Evolutionary conservation across 176 grass and related monocot species (phyloP).

Genomic region (Hordeum vulgare): DNA sequence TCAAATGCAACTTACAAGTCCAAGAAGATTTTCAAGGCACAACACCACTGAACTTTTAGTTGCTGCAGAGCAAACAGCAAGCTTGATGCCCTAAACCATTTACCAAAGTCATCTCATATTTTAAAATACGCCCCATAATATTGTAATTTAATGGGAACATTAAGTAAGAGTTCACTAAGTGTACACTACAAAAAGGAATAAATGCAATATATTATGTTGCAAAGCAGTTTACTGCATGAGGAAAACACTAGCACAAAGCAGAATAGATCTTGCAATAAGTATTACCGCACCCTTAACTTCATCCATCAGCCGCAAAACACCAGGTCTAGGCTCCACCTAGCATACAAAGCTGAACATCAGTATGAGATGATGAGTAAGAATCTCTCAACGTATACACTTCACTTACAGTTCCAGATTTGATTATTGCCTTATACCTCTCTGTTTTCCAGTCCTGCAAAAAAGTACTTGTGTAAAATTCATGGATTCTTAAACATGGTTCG

Average conservation of each 20-base stretch:
- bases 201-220: neutral
- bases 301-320: constrained; percentile 85
- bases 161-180: neutral
- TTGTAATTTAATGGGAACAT: neutral
- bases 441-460: constrained; percentile 94
- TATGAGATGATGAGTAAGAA: neutral
- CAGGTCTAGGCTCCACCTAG: constrained; percentile 79
- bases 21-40: constrained; percentile 88
- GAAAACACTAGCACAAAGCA: neutral
- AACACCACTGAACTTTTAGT: constrained; percentile 96
- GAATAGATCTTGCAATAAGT: neutral
- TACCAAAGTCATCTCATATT: neutral
- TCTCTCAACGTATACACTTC: neutral
- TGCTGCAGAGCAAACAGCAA: constrained; percentile 95
- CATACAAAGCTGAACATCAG: constrained; percentile 9
- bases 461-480: neutral
- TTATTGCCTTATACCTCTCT: constrained; percentile 93
- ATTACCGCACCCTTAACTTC: constrained; percentile 98
- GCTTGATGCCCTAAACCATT: constrained; percentile 80
- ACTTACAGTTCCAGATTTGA: constrained; percentile 93
- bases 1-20: constrained; percentile 62
- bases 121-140: neutral
- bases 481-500: neutral
- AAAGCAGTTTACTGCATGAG: neutral
- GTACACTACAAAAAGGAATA: neutral